A percentile compares a stretch with the other conserved stretches of the same genome.
Conservation (phyloP, 441 rosid species). For the Hura crepitans region DNA sequence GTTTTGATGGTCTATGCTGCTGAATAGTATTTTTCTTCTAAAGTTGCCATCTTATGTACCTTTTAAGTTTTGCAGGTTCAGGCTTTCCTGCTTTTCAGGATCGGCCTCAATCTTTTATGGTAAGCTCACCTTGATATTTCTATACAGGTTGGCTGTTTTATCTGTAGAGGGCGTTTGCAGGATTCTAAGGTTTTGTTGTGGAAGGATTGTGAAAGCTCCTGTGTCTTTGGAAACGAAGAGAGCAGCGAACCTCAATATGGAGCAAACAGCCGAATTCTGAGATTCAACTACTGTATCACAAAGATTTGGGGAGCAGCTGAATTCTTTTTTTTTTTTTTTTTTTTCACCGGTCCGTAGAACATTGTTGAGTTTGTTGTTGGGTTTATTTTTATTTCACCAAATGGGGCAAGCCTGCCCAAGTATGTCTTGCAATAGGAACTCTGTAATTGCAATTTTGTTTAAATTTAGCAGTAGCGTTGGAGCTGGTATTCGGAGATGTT, state of each 20-base stretch:
- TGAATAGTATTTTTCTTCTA: background rate
- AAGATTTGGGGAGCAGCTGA: background rate
- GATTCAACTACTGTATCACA: background rate
- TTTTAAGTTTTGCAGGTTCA: slow-evolving; percentile 43
- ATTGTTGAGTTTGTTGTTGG: background rate
- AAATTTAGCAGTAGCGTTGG: background rate
- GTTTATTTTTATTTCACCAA: too few relatives aligned
- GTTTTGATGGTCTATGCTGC: slow-evolving; percentile 1
- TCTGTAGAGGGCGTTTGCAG: slow-evolving; percentile 33
- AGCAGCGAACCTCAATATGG: background rate
- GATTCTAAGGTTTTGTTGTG: slow-evolving; percentile 11
- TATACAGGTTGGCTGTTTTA: slow-evolving; percentile 40
- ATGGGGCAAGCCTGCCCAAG: too few relatives aligned
- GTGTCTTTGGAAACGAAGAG: background rate
- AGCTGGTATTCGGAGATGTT: background rate
- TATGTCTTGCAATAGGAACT: background rate
- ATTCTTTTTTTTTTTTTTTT: background rate
- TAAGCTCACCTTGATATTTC: slow-evolving; percentile 40
- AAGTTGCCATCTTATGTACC: slow-evolving; percentile 26
- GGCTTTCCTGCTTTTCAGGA: slow-evolving; percentile 41
- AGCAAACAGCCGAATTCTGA: background rate
- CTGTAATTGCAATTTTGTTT: background rate
- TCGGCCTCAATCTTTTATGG: slow-evolving; percentile 32
- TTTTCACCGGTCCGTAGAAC: background rate
- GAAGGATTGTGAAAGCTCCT: slow-evolving; percentile 2